Base-by-base conservation (phyloP, 1,139 yeast genomes). In the Blastobotrys serpentis region DNA sequence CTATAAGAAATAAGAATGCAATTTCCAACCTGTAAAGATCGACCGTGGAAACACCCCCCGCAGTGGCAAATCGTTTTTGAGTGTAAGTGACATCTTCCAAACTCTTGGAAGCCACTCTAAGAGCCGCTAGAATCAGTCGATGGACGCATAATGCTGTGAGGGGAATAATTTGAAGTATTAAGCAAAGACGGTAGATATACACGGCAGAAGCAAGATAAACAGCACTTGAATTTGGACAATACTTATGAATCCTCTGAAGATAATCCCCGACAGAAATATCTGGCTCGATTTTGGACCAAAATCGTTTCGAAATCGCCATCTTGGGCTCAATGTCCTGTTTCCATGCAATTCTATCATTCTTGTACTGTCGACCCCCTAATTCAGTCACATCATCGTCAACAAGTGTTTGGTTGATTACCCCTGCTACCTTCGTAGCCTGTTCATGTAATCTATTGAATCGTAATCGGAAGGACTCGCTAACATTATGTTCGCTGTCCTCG, bases 61-160 rank as follows among this genome's bases (percentile, higher is more conserved):
- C 79, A 47, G 74, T 74, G 22, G 82, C 77, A 52, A 74, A 75
- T 49, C 78, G 72, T 40, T 65, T 66, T 58, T 77, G 81, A 2
- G 75, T 71, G 55, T 77, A 78, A 42, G 71, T 72, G 36, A 73
- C 66, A 57, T 79, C 84, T 56, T 79, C 84, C 3, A 77, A 57
- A 2, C 71, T 64, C 57, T 79, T 79, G 33, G 78, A 70, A 4
- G 82, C 75, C 0, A 79, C 60, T 13, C 83, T 63, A 11, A 78
- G 60, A 1, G 76, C 68, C 0, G 82, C 77, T 29, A 77, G 68
- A 11, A 77, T 63, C 16, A 79, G 54, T 19, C 84, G 65, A 60
- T 78, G 81, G 1, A 71, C 72, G 45, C 77, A 74, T 7, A 65
- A 58, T 3, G 61, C 64, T 0, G 75, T 69, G n/a, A 76, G 56